These are phyloP conservation scores for Exophiala sp. DNA, from an alignment of 2,329 filamentous ascomycete genomes.

Conservation along the genomic window DNA sequence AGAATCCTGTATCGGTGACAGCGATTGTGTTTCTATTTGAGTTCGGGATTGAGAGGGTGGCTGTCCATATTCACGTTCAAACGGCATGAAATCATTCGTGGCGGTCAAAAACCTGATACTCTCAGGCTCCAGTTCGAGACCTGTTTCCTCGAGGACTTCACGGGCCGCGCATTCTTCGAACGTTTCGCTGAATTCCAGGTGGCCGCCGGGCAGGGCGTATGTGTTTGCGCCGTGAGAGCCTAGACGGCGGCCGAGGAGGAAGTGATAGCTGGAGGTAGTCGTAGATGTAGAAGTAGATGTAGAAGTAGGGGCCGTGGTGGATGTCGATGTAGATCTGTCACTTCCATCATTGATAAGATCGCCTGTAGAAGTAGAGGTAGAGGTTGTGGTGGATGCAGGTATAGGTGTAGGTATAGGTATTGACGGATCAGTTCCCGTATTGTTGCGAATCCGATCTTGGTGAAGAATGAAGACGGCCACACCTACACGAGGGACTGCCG, in stretches of 20 bases:
- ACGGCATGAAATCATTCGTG: slow-evolving; percentile 61
- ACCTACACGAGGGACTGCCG: slow-evolving; percentile 37
- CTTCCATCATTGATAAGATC: no score
- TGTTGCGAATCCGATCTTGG: neutral
- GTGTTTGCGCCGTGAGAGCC: slow-evolving; percentile 51
- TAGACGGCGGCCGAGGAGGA: slow-evolving; percentile 45
- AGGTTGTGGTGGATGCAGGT: neutral
- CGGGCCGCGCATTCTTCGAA: slow-evolving; percentile 58
- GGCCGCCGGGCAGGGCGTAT: slow-evolving; percentile 66
- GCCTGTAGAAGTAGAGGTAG: no score
- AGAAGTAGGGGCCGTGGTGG: no score
- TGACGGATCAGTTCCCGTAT: neutral
- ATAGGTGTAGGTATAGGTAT: neutral
- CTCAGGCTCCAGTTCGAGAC: slow-evolving; percentile 45
- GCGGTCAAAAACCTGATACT: slow-evolving; percentile 51
- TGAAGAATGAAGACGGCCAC: slow-evolving; percentile 47
- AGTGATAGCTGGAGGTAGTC: slow-evolving; percentile 30
- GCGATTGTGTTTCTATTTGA: neutral
- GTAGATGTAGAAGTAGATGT: neutral
- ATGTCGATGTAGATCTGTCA: no score
- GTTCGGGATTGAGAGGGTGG: neutral
- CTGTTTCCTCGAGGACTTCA: slow-evolving; percentile 67
- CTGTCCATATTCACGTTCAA: no score
- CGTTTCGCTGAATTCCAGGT: slow-evolving; percentile 64
- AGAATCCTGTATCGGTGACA: no score